These are phyloP conservation scores for Ceratobasidium sp. DNA, from an alignment of 1,284 basidiomycete genomes.

Conservation along the genomic window DNA sequence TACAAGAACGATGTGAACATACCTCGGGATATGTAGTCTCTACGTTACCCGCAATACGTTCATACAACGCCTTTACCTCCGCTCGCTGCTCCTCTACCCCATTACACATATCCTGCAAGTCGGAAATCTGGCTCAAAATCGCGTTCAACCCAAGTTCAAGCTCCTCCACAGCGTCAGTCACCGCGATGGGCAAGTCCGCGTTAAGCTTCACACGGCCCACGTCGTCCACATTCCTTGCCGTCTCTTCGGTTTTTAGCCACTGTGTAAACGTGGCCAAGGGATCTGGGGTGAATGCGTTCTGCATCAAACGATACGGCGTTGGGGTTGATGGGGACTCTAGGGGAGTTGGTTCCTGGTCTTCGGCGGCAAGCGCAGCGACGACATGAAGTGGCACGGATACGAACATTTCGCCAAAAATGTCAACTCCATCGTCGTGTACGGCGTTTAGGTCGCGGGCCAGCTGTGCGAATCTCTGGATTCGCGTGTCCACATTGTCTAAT, in stretches of 20 bases:
- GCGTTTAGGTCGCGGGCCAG: slow-evolving; percentile 16
- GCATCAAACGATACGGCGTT: neutral
- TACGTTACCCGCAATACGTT: slow-evolving; percentile 20
- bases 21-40: slow-evolving; percentile 36
- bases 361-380: slow-evolving; percentile 22
- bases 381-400: slow-evolving; percentile 14
- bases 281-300: neutral
- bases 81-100: slow-evolving; percentile 16
- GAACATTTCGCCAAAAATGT: slow-evolving; percentile 43
- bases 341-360: neutral
- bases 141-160: slow-evolving; percentile 19
- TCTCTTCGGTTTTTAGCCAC: neutral
- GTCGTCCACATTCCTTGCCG: slow-evolving; percentile 10
- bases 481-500: neutral
- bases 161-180: slow-evolving; percentile 25
- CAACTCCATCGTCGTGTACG: slow-evolving; percentile 18
- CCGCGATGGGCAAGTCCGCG: slow-evolving; percentile 27
- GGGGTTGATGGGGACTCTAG: slow-evolving; percentile 18
- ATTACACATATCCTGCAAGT: slow-evolving; percentile 19
- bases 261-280: slow-evolving; percentile 6
- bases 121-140: slow-evolving; percentile 9
- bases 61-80: slow-evolving; percentile 25
- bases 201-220: slow-evolving; percentile 34
- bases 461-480: slow-evolving; percentile 13
- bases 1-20: neutral